phyloP scores from a whole-genome alignment of 75 land plant genomes.

The Larix kaempferi region DNA sequence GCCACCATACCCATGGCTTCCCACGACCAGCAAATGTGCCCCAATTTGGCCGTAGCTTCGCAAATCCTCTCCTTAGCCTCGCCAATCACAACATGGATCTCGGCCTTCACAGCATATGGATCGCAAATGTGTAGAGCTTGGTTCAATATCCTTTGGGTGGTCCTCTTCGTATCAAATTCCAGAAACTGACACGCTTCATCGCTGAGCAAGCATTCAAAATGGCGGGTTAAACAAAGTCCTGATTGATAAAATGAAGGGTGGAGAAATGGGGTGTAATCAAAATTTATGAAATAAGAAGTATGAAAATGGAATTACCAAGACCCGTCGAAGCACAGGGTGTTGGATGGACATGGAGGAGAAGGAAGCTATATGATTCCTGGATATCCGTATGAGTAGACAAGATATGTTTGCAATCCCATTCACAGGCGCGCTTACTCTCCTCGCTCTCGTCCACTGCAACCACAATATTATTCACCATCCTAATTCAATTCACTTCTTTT shows the following conservation, averaged over 20 bases:
- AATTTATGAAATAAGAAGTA: too few relatives aligned
- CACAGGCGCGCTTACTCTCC: not conserved
- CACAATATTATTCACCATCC: not conserved
- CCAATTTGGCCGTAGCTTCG: constrained; percentile 6
- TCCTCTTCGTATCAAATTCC: too few relatives aligned
- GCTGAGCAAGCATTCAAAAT: not conserved
- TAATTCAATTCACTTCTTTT: not conserved
- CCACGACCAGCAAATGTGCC: constrained; percentile 10
- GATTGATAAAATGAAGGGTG: too few relatives aligned
- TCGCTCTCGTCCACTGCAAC: not conserved
- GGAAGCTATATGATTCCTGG: too few relatives aligned
- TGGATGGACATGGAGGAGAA: too few relatives aligned
- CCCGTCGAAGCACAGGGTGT: too few relatives aligned
- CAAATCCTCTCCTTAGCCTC: constrained; percentile 10
- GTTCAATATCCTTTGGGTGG: too few relatives aligned
- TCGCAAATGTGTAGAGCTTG: not conserved
- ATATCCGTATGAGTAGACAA: not conserved
- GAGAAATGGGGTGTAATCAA: too few relatives aligned
- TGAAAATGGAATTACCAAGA: too few relatives aligned
- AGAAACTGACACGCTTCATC: not conserved
- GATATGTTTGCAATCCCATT: not conserved
- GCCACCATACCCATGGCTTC: not conserved
- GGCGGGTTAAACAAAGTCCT: too few relatives aligned
- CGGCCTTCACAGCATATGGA: not conserved
- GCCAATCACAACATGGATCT: too few relatives aligned